Conservation (phyloP, 306 rosid species). For the Vigna unguiculata region DNA sequence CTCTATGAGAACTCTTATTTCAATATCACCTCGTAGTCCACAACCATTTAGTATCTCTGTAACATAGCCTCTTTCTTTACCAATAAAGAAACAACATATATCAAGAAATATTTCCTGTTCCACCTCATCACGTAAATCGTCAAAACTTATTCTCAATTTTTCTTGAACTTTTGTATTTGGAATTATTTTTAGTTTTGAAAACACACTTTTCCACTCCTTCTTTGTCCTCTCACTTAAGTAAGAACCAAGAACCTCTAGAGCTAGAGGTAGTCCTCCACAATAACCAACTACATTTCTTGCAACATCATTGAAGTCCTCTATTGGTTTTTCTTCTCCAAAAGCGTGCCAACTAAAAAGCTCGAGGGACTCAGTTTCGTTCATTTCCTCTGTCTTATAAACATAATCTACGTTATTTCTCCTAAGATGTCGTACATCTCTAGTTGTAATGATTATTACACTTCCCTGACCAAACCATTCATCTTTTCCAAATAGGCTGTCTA, state of each 20-base stretch:
- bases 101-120: too few species aligned
- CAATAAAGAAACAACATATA: too few species aligned
- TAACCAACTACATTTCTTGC: background rate
- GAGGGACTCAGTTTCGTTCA: background rate
- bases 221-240: too few species aligned
- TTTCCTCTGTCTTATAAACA: background rate
- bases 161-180: too few species aligned
- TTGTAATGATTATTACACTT: background rate
- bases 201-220: too few species aligned
- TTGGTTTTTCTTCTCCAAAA: background rate
- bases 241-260: background rate
- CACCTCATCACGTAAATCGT: too few species aligned
- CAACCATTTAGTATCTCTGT: conserved; percentile 23
- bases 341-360: background rate
- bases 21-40: conserved; percentile 34
- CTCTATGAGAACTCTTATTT: conserved; percentile 34
- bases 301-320: background rate
- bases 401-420: too few species aligned
- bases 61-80: background rate
- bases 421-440: too few species aligned
- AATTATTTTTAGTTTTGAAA: too few species aligned
- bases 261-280: background rate
- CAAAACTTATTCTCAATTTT: too few species aligned
- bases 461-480: background rate
- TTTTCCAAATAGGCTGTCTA: background rate